Evolutionary conservation across 805 yeast genomes (phyloP).

Genomic region (Scheffersomyces lignosus): DNA sequence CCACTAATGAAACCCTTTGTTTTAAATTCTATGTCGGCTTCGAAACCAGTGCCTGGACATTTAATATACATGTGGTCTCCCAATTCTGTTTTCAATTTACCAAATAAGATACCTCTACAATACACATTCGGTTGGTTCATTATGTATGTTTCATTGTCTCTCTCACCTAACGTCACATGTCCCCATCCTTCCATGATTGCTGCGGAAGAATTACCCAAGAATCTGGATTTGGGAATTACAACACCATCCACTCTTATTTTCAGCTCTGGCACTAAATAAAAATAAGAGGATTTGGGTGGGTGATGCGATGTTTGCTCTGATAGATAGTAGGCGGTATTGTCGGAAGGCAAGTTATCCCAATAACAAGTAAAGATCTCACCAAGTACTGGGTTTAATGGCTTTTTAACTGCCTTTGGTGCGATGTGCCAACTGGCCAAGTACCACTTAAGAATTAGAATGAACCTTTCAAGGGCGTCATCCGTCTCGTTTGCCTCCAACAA

Average conservation of each 20-base stretch:
- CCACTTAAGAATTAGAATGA: constrained; percentile 78
- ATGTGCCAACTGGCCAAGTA: constrained; percentile 97
- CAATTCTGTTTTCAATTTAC: constrained; percentile 83
- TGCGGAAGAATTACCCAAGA: constrained; percentile 94
- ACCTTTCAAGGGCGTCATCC: constrained; percentile 63
- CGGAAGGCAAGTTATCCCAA: constrained; percentile 81
- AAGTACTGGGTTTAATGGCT: constrained; percentile 91
- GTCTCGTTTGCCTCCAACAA: constrained; percentile 65
- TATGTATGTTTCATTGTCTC: constrained; percentile 68
- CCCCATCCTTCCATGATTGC: constrained; percentile 95
- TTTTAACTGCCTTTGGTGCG: constrained; percentile 97
- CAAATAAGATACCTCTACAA: constrained; percentile 90
- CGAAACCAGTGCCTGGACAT: constrained; percentile 56
- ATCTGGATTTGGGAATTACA: constrained; percentile 81
- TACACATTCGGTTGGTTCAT: constrained; percentile 96
- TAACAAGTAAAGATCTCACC: constrained; percentile 90
- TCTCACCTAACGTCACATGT: constrained; percentile 64
- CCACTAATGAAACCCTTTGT: constrained; percentile 94
- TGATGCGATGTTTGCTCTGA: constrained; percentile 97
- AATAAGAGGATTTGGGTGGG: constrained; percentile 96
- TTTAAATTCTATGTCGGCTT: constrained; percentile 88
- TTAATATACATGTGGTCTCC: constrained; percentile 88
- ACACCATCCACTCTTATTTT: constrained; percentile 87
- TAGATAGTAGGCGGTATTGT: constrained; percentile 72
- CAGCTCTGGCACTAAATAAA: constrained; percentile 78